phyloP scores from a whole-genome alignment of 2,329 filamentous ascomycete species.

The Blastomyces emzantsi region DNA sequence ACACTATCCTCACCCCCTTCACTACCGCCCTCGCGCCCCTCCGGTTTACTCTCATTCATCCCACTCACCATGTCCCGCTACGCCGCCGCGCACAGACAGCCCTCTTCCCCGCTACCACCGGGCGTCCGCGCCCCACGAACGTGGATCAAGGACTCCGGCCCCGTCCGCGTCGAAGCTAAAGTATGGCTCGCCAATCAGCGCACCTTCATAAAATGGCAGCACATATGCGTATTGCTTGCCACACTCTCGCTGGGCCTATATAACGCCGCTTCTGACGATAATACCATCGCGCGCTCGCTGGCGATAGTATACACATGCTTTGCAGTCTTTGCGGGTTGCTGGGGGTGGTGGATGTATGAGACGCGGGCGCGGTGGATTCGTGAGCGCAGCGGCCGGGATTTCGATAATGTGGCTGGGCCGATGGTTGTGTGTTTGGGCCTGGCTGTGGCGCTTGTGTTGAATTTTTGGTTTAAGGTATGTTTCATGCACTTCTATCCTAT shows the following conservation, averaged over 20 bases:
- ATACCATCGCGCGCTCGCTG: slow-evolving; percentile 65
- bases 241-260: slow-evolving; percentile 76
- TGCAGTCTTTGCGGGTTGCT: slow-evolving; percentile 70
- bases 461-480: slow-evolving; percentile 69
- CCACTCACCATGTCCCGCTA: slow-evolving; percentile 73
- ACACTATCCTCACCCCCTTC: slow-evolving; percentile 21
- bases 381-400: slow-evolving; percentile 79
- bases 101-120: slow-evolving; percentile 50
- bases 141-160: slow-evolving; percentile 92
- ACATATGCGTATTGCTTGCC: slow-evolving; percentile 81
- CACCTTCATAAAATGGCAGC: slow-evolving; percentile 98
- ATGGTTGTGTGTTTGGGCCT: slow-evolving; percentile 73
- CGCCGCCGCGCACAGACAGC: slow-evolving; percentile 43
- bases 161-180: slow-evolving; percentile 89
- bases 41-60: slow-evolving; percentile 60
- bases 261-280: slow-evolving; percentile 69
- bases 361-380: slow-evolving; percentile 69
- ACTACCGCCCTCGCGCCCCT: slow-evolving; percentile 41
- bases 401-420: slow-evolving; percentile 81
- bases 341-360: slow-evolving; percentile 81
- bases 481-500: neutral
- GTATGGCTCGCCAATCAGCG: slow-evolving; percentile 98
- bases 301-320: slow-evolving; percentile 77
- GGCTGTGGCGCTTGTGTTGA: slow-evolving; percentile 68
- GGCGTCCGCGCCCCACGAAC: slow-evolving; percentile 76